phyloP scores from a whole-genome alignment of 495 filamentous ascomycete species.

The Tuber microsphaerosporum region DNA sequence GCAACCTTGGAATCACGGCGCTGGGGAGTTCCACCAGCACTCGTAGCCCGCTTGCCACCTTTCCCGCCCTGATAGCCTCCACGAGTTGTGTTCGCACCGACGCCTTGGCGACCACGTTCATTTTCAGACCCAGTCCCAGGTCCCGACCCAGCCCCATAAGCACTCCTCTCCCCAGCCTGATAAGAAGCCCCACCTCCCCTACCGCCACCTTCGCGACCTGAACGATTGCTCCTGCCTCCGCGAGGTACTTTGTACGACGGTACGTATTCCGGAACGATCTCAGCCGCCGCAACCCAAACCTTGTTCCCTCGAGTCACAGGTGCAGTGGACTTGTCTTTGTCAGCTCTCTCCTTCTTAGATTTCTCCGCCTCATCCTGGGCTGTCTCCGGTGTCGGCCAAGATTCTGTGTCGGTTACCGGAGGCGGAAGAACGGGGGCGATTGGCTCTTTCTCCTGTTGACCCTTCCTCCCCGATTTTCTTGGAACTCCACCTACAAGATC shows the following conservation, averaged over 20 bases:
- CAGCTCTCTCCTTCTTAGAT: slow-evolving; percentile 61
- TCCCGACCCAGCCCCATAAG: slow-evolving; percentile 22
- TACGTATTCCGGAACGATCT: slow-evolving; percentile 24
- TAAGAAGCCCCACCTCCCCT: slow-evolving; percentile 25
- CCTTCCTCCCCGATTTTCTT: slow-evolving; percentile 29
- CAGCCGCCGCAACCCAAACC: slow-evolving; percentile 43
- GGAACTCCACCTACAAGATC: slow-evolving; percentile 14
- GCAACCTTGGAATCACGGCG: slow-evolving; percentile 37
- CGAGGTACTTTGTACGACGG: slow-evolving; percentile 45
- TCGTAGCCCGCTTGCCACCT: slow-evolving; percentile 28
- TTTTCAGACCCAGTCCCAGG: slow-evolving; percentile 25
- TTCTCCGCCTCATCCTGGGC: slow-evolving; percentile 69
- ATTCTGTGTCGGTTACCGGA: slow-evolving; percentile 63
- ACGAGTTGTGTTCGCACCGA: slow-evolving; percentile 15
- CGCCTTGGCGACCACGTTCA: slow-evolving; percentile 35
- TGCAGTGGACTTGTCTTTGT: slow-evolving; percentile 46
- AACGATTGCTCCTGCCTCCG: slow-evolving; percentile 60
- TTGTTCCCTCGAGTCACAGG: slow-evolving; percentile 40
- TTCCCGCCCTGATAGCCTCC: slow-evolving; percentile 26
- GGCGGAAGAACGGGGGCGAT: slow-evolving; percentile 47
- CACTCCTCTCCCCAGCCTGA: slow-evolving; percentile 22
- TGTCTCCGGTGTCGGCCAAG: slow-evolving; percentile 85
- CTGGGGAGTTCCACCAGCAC: slow-evolving; percentile 24
- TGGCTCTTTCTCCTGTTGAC: slow-evolving; percentile 46
- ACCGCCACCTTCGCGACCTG: slow-evolving; percentile 27